A percentile compares a stretch with the other conserved stretches of the same genome.
Conservation (phyloP, 2,329 filamentous ascomycete genomes). For the Nigrograna mackinnonii region DNA sequence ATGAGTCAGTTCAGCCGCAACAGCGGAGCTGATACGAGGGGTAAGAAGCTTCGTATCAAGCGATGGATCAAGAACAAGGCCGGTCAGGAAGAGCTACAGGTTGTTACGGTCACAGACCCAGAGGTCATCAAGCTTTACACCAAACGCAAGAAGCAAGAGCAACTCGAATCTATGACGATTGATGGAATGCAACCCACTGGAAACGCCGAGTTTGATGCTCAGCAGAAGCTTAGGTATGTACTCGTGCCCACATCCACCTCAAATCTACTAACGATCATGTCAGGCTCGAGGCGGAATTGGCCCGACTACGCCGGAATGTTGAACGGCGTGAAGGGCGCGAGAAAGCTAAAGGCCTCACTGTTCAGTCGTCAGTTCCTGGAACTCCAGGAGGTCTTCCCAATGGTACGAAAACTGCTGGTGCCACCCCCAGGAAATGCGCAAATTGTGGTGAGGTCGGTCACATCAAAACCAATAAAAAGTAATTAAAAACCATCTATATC, state of each 20-base stretch:
- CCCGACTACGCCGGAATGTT: constrained; percentile 86
- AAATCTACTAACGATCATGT: constrained; percentile 21
- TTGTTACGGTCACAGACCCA: constrained; percentile 72
- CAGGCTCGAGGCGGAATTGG: constrained; percentile 74
- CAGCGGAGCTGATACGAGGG: constrained; percentile 62
- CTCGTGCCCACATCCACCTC: background rate
- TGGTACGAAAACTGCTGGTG: constrained; percentile 55
- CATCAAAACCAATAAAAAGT: constrained; percentile 99
- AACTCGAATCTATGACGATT: constrained; percentile 75
- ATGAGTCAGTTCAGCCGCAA: constrained; percentile 54
- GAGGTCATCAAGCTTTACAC: constrained; percentile 89
- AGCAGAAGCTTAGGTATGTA: constrained; percentile 60
- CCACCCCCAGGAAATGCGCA: constrained; percentile 83
- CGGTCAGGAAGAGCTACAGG: constrained; percentile 64
- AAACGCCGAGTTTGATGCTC: constrained; percentile 67
- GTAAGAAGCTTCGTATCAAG: constrained; percentile 73
- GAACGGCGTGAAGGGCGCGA: constrained; percentile 88
- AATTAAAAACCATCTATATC: constrained; percentile 6
- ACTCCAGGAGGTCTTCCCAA: constrained; percentile 49
- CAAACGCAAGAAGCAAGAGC: constrained; percentile 72
- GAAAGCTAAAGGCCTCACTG: constrained; percentile 72
- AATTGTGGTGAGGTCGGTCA: constrained; percentile 97
- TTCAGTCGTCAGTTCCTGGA: constrained; percentile 46
- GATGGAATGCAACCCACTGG: constrained; percentile 67
- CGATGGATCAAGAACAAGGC: constrained; percentile 67